Evolutionary conservation across 1,139 yeast genomes (phyloP), one percentile per base, ranked within the genome.

Genomic region (Entelexis paramagnoliae): DNA sequence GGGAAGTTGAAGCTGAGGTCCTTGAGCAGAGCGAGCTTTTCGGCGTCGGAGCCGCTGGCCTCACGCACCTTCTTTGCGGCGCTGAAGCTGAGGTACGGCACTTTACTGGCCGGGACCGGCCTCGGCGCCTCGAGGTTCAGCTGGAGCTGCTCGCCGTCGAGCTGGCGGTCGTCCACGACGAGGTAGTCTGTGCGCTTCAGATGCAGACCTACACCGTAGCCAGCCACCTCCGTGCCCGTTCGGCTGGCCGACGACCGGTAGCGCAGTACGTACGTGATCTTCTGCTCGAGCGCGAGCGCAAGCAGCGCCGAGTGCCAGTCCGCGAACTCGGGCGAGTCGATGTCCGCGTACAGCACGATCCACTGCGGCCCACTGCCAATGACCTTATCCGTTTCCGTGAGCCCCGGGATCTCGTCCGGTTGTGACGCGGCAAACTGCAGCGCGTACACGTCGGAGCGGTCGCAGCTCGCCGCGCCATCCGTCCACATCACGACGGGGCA

Each of bases 211-310:
- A 76, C 80, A 1, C 88, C 93, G 64, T 78, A 86, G 0, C 93
- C 94, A 10, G 77, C 62, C 1, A 44, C 50, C 4, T 59, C 55
- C 17, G 55, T 29, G 33, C 43, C 43, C 10, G 44, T 11, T 2
- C 9, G 9, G 11, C n/a, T 4, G 4, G 36, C 24, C 2, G 50
- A 35, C 0, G 80, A 78, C 8, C 78, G 72, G 60, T 86, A 82
- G 59, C 96, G 74, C 83, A 95, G 78, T 2, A 81, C 75, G 64
- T 85, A 83, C 53, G 86, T 73, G 32, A 88, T 65, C 60, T 85
- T 84, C 0, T 86, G 93, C 1, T 70, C 65, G 9, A 68, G 63
- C 0, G 95, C 83, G 52, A 83, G 79, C 44, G 76, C 75, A 55
- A 72, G 74, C 52, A 91, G 67, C 53, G 78, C 76, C 24, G 71